Percentiles rank a stretch among this genome's conserved stretches.
These are phyloP conservation scores for Biancaea sappan DNA, from an alignment of 306 rosid species.

Conservation along the genomic window DNA sequence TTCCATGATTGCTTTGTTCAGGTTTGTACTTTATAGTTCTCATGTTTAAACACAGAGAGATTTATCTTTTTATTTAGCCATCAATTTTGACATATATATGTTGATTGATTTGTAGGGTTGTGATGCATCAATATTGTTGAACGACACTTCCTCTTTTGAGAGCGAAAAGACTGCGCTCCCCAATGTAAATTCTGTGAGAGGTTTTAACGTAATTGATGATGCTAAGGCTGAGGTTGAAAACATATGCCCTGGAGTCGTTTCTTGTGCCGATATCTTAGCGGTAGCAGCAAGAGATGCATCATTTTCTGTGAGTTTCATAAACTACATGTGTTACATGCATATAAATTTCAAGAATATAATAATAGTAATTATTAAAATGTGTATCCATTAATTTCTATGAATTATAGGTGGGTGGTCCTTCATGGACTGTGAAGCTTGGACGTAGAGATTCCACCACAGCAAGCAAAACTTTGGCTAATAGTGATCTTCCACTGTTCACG, in stretches of 20 bases:
- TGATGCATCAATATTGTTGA: slow-evolving; percentile 51
- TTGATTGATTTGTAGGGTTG: slow-evolving; percentile 40
- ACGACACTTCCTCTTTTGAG: slow-evolving; percentile 23
- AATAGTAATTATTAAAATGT: neutral
- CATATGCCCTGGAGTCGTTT: slow-evolving; percentile 46
- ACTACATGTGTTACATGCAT: too few relatives aligned
- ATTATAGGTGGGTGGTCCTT: slow-evolving; percentile 48
- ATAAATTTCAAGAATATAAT: too few relatives aligned
- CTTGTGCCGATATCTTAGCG: slow-evolving; percentile 41
- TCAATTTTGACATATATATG: neutral
- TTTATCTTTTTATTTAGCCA: too few relatives aligned
- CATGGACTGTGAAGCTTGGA: slow-evolving; percentile 50
- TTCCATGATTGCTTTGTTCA: slow-evolving; percentile 60
- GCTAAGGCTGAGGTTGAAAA: slow-evolving; percentile 63
- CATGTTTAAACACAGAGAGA: too few relatives aligned
- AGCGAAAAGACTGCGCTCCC: slow-evolving; percentile 39
- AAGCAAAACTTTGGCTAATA: slow-evolving; percentile 27
- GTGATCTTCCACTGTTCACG: slow-evolving; percentile 34
- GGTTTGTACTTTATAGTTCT: too few relatives aligned
- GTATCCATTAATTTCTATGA: neutral
- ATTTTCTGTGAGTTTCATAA: slow-evolving; percentile 36
- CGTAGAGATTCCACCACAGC: slow-evolving; percentile 46
- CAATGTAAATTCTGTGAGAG: slow-evolving; percentile 41
- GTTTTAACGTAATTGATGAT: slow-evolving; percentile 49
- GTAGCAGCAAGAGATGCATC: slow-evolving; percentile 76